These are phyloP conservation scores for Melanogaster broomeanus DNA, from an alignment of 768 basidiomycete genomes.

Conservation along the genomic window DNA sequence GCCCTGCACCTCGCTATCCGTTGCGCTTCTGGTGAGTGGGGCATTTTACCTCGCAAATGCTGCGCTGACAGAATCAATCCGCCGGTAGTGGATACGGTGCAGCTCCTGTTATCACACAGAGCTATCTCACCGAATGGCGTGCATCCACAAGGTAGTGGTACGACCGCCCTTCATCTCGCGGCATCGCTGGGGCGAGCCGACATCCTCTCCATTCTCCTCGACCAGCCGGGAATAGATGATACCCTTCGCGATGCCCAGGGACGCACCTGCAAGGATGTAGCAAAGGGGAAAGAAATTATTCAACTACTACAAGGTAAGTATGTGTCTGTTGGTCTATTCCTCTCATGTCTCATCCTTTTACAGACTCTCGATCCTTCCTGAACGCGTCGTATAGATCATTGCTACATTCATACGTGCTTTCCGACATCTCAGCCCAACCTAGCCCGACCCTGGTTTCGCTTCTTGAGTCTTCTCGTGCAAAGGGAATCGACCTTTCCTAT, in stretches of 20 bases:
- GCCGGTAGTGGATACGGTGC: constrained; percentile 61
- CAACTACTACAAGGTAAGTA: constrained; percentile 68
- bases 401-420: constrained; percentile 72
- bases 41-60: background rate
- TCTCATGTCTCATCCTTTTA: constrained; percentile 3
- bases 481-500: constrained; percentile 75
- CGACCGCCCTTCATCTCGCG: constrained; percentile 72
- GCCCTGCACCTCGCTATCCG: constrained; percentile 83
- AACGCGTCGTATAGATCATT: constrained; percentile 75
- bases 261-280: constrained; percentile 70
- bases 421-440: constrained; percentile 45
- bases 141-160: constrained; percentile 71
- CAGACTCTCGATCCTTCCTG: constrained; percentile 78
- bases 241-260: constrained; percentile 68
- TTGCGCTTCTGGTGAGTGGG: constrained; percentile 68
- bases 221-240: constrained; percentile 82
- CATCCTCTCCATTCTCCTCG: constrained; percentile 72
- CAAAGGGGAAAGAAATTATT: constrained; percentile 64
- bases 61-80: constrained; percentile 3
- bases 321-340: background rate
- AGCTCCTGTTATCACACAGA: constrained; percentile 67
- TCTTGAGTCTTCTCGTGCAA: constrained; percentile 67
- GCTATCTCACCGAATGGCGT: constrained; percentile 79
- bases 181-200: constrained; percentile 73
- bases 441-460: constrained; percentile 51